Conservation (phyloP, 108 stramenopile species). For the Cylindrotheca closterium region DNA sequence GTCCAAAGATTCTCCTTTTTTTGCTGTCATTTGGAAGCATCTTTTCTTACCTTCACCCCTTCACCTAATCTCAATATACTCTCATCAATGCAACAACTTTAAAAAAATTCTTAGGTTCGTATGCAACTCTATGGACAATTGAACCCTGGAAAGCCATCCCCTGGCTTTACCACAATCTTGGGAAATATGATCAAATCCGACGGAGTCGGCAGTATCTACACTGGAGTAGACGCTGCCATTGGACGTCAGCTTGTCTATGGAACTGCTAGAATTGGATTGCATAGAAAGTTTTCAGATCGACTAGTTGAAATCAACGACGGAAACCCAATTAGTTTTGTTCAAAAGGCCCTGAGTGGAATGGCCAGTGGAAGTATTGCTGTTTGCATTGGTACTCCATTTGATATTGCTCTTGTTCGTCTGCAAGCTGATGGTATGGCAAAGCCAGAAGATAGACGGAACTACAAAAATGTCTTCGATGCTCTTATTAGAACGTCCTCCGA, state of each 20-base stretch:
- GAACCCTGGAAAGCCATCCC: conserved; percentile 88
- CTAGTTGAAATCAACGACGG: conserved; percentile 79
- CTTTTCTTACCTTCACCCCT: too few relatives aligned
- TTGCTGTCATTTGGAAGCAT: too few relatives aligned
- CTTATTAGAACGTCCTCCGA: conserved; percentile 84
- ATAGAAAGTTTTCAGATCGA: conserved; percentile 91
- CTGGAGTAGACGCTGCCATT: conserved; percentile 94
- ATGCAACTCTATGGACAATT: conserved; percentile 93
- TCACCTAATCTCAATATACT: too few relatives aligned
- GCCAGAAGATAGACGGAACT: conserved; percentile 85
- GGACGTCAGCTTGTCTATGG: conserved; percentile 98
- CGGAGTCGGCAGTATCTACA: conserved; percentile 81
- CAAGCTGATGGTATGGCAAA: conserved; percentile 96
- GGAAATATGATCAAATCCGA: conserved; percentile 76
- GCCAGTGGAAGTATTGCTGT: conserved; percentile 93
- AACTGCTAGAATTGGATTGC: conserved; percentile 98
- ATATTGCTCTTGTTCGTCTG: conserved; percentile 95
- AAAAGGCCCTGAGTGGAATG: conserved; percentile 93
- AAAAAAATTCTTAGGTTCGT: conserved; percentile 57
- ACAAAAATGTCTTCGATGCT: conserved; percentile 98
- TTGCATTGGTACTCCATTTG: conserved; percentile 97
- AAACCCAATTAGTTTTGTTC: conserved; percentile 81
- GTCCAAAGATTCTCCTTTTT: too few relatives aligned
- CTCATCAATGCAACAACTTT: too few relatives aligned
- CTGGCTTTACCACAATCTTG: conserved; percentile 72